phyloP scores from a whole-genome alignment of 257 asterid species.

The Solanum corneliomulleri region DNA sequence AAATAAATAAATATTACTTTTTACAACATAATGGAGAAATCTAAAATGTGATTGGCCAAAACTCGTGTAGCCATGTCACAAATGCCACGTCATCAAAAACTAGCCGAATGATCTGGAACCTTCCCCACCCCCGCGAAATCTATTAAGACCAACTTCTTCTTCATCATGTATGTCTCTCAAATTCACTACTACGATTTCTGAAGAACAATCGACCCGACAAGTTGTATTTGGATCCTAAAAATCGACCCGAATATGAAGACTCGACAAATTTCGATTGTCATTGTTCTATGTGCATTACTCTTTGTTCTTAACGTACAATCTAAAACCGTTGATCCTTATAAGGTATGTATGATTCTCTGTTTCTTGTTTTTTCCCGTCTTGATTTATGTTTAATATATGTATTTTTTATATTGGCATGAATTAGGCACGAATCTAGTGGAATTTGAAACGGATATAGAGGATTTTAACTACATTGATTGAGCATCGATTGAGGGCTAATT shows the following conservation, averaged over 20 bases:
- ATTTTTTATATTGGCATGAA: neutral
- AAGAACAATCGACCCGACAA: neutral
- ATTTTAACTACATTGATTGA: neutral
- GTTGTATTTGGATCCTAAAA: neutral
- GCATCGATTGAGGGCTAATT: neutral
- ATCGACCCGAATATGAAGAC: neutral
- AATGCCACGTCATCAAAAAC: constrained; percentile 23
- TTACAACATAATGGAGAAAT: neutral
- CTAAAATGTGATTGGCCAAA: neutral
- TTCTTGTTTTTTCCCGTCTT: neutral
- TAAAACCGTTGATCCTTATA: neutral
- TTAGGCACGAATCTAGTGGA: neutral
- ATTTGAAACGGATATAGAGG: neutral
- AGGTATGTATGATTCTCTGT: neutral
- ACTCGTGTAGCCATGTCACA: neutral
- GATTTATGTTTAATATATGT: neutral
- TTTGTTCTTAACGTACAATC: neutral
- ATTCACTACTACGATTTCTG: neutral
- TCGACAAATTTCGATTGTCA: constrained; percentile 5
- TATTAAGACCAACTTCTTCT: constrained; percentile 3
- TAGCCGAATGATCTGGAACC: constrained; percentile 24
- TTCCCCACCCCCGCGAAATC: constrained; percentile 9
- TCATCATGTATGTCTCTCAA: neutral
- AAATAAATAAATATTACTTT: neutral
- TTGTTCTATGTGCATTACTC: constrained; percentile 13